Evolutionary conservation across 208 protist genomes (phyloP), one percentile per base, ranked within the genome.

Genomic region (Trypanosoma boissoni): DNA sequence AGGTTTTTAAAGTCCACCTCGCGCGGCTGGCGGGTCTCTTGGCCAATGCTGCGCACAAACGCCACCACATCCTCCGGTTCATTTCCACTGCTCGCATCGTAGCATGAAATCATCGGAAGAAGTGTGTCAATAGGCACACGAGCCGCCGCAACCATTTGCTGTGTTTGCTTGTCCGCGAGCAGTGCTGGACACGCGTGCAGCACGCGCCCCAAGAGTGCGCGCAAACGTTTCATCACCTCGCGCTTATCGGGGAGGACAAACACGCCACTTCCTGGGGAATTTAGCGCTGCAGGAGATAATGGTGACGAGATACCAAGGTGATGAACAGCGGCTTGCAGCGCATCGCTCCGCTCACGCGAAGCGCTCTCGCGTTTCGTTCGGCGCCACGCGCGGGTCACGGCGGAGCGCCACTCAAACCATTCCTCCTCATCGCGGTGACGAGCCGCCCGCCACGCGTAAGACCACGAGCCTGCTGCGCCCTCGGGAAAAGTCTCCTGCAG

Each of bases 361-460:
- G 20, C 46, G 52, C 46, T 26, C 24, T 64, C 58, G 20, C 58
- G 58, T 24, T 24, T 41, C 4, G 46, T 64, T 10, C 58, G 58
- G 9, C 46, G 44, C 58, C 58, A 64, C 12, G 45, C 50, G 45
- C 58, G 58, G 45, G 31, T 55, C 28, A 64, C 16, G 14, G 58
- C 58, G 34, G 58, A 64, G 16, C 41, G 50, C 58, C 58, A 64
- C 20, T 1, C 34, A 28, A 64, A 16, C 58, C 58, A 64, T 18
- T 29, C 58, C 46, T 64, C 58, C 21, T 54, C 46, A 36, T 64
- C 58, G 20, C 46, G 44, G 24, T 31, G 45, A 4, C 54, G 21
- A 29, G 58, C 58, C 23, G 52, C 4, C 16, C 46, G 46, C 58
- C 45, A 64, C 6, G 46, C 58, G 44, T 16, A 10, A 12, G 46